These are phyloP conservation scores for Salinomyces thailandicus DNA, from an alignment of 2,329 filamentous ascomycete species.

Conservation along the genomic window DNA sequence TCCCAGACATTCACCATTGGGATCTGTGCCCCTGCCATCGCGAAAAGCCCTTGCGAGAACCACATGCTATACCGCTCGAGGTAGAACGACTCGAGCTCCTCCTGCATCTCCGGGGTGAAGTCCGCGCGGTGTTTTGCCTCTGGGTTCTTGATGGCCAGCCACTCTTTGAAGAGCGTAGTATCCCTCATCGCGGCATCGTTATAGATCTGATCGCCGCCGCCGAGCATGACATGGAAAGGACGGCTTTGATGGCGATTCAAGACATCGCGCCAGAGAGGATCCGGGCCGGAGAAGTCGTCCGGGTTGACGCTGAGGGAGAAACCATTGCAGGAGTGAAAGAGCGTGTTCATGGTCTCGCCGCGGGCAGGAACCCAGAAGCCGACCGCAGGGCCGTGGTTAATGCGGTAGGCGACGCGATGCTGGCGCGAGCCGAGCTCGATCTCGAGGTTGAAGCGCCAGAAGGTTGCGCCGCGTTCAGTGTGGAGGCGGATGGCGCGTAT, in stretches of 20 bases:
- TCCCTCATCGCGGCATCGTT: conserved; percentile 75
- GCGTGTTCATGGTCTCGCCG: conserved; percentile 88
- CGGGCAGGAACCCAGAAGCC: conserved; percentile 90
- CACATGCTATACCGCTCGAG: conserved; percentile 81
- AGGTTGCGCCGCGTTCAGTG: conserved; percentile 75
- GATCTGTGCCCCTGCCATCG: conserved; percentile 86
- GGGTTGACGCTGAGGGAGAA: conserved; percentile 74
- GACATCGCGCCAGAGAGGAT: conserved; percentile 94
- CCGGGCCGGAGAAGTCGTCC: conserved; percentile 76
- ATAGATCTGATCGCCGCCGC: conserved; percentile 93
- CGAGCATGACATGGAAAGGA: conserved; percentile 97
- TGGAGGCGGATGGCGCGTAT: conserved; percentile 74
- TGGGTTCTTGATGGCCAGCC: conserved; percentile 72
- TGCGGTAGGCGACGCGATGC: conserved; percentile 84
- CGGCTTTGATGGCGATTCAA: conserved; percentile 82
- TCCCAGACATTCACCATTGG: conserved; percentile 98
- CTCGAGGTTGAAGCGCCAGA: conserved; percentile 95
- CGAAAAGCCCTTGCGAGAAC: conserved; percentile 93
- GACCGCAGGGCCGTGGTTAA: conserved; percentile 79
- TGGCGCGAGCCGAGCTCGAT: conserved; percentile 71
- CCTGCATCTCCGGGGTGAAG: conserved; percentile 72
- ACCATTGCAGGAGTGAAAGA: conserved; percentile 97
- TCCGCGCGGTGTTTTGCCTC: conserved; percentile 67
- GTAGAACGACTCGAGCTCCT: conserved; percentile 81
- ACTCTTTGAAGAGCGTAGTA: conserved; percentile 67